Evolutionary conservation across 371 early-diverging fungal genomes (phyloP).

Genomic region (Rhizopus arrhizus): DNA sequence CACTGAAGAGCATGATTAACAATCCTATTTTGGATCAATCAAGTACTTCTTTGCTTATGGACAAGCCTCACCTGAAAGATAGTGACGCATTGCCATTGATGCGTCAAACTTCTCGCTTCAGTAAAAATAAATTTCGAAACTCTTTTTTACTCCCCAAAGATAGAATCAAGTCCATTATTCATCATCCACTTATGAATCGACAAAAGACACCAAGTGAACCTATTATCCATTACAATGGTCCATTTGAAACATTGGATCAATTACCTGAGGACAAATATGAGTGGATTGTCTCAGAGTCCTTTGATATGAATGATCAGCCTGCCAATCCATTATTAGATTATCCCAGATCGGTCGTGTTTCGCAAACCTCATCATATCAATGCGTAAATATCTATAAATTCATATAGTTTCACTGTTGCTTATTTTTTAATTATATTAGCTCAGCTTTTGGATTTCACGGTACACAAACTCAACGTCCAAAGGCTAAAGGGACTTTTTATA

Average conservation of each 20-base stretch:
- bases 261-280: constrained; percentile 39
- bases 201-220: constrained; percentile 27
- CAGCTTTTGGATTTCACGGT: background rate
- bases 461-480: background rate
- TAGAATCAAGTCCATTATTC: constrained; percentile 5
- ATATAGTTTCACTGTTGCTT: background rate
- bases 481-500: constrained; percentile 43
- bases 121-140: too few relatives aligned
- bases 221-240: constrained; percentile 47
- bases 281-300: constrained; percentile 38
- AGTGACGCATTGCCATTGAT: background rate
- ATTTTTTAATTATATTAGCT: background rate
- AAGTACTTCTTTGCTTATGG: background rate
- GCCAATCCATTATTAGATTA: constrained; percentile 29
- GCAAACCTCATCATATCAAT: constrained; percentile 32
- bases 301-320: constrained; percentile 19
- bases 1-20: background rate
- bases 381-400: constrained; percentile 6
- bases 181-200: constrained; percentile 7
- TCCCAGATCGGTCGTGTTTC: constrained; percentile 38
- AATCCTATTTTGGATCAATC: background rate
- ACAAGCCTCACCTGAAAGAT: constrained; percentile 2
- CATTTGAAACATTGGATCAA: constrained; percentile 43
- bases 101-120: background rate
- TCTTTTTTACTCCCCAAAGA: background rate